phyloP scores from a whole-genome alignment of 2,329 filamentous ascomycete species.

The Dendryphion nanum region DNA sequence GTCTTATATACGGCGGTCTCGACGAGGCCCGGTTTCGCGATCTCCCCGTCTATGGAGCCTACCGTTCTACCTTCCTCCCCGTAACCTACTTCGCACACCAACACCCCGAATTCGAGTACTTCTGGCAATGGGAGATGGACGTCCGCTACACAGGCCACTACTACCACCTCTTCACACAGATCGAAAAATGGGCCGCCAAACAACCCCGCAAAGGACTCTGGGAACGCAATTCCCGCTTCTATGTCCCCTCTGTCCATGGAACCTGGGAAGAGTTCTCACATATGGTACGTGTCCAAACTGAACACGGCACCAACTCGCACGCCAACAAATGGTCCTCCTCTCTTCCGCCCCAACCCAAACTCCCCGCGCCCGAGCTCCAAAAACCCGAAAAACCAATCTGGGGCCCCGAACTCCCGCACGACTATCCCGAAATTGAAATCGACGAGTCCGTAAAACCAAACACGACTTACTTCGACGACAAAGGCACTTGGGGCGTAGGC shows the following conservation, averaged over 20 bases:
- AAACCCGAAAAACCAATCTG: slow-evolving; percentile 49
- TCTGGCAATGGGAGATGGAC: slow-evolving; percentile 97
- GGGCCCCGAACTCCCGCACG: slow-evolving; percentile 45
- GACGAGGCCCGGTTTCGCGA: slow-evolving; percentile 53
- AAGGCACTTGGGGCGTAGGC: slow-evolving; percentile 63
- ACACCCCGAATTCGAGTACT: slow-evolving; percentile 86
- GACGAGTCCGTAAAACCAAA: slow-evolving; percentile 55
- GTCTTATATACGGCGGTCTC: slow-evolving; percentile 53
- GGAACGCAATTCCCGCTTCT: slow-evolving; percentile 76
- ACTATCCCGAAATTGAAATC: slow-evolving; percentile 52
- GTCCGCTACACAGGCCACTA: slow-evolving; percentile 87
- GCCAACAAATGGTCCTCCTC: slow-evolving; percentile 44
- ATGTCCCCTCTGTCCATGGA: slow-evolving; percentile 69
- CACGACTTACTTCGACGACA: slow-evolving; percentile 53
- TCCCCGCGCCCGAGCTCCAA: slow-evolving; percentile 38
- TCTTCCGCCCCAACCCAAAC: slow-evolving; percentile 42
- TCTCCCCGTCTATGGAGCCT: slow-evolving; percentile 66
- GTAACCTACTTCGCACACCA: slow-evolving; percentile 89
- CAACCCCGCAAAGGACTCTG: slow-evolving; percentile 72
- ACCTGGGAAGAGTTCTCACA: slow-evolving; percentile 70
- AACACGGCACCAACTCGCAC: slow-evolving; percentile 50
- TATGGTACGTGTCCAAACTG: slow-evolving; percentile 62
- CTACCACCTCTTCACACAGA: slow-evolving; percentile 72
- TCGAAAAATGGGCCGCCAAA: slow-evolving; percentile 63
- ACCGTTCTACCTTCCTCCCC: slow-evolving; percentile 83